phyloP scores from a whole-genome alignment of 331 rosid genomes.

The Erythrophleum ivorense region DNA sequence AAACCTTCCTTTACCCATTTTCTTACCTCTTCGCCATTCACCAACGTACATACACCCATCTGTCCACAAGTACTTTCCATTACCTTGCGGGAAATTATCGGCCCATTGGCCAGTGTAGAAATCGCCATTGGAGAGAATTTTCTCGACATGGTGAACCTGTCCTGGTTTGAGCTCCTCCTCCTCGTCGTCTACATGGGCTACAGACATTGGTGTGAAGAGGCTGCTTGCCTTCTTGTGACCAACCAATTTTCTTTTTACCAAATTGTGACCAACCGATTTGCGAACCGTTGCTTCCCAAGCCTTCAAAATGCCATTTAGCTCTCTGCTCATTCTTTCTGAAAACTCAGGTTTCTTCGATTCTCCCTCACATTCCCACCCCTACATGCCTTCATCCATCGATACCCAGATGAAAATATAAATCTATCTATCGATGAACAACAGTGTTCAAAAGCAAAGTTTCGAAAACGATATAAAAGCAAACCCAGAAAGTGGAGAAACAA shows the following conservation, averaged over 20 bases:
- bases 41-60: slow-evolving; percentile 96
- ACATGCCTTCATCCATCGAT: slow-evolving; percentile 51
- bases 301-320: slow-evolving; percentile 59
- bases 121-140: slow-evolving; percentile 68
- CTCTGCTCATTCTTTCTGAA: slow-evolving; percentile 74
- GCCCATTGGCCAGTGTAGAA: slow-evolving; percentile 81
- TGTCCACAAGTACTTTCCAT: slow-evolving; percentile 81
- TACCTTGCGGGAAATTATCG: slow-evolving; percentile 65
- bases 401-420: slow-evolving; percentile 36
- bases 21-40: slow-evolving; percentile 77
- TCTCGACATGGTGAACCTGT: slow-evolving; percentile 58
- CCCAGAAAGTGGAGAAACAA: slow-evolving; percentile 40
- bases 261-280: slow-evolving; percentile 58
- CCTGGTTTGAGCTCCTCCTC: slow-evolving; percentile 59
- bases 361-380: slow-evolving; percentile 28
- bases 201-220: slow-evolving; percentile 77
- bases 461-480: slow-evolving; percentile 42
- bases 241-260: slow-evolving; percentile 44
- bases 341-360: slow-evolving; percentile 33
- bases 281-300: slow-evolving; percentile 74
- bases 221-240: slow-evolving; percentile 65
- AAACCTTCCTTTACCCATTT: slow-evolving; percentile 74
- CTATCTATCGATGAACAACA: neutral
- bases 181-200: slow-evolving; percentile 87
- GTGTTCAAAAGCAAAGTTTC: neutral